phyloP scores from a whole-genome alignment of 805 yeast genomes.

The Zygosaccharomyces bisporus region DNA sequence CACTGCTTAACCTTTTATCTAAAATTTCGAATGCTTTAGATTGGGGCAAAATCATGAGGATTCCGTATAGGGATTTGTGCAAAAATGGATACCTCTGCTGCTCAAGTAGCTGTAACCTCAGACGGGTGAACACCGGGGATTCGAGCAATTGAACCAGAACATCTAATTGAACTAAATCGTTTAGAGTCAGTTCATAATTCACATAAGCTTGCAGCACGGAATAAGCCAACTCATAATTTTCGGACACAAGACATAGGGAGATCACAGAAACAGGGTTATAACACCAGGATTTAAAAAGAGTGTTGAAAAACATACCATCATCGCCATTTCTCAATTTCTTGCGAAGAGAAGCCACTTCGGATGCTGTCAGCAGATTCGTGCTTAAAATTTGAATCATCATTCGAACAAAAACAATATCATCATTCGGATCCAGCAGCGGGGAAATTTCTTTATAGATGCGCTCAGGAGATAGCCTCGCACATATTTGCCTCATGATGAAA shows the following conservation, averaged over 20 bases:
- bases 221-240: constrained; percentile 83
- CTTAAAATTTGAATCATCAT: constrained; percentile 83
- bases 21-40: constrained; percentile 83
- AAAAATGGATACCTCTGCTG: constrained; percentile 78
- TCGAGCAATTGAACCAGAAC: constrained; percentile 85
- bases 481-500: constrained; percentile 76
- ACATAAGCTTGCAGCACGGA: constrained; percentile 76
- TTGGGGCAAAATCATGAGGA: constrained; percentile 91
- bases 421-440: constrained; percentile 58
- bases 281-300: constrained; percentile 86
- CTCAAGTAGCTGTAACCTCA: constrained; percentile 83
- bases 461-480: constrained; percentile 77
- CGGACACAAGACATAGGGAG: constrained; percentile 78
- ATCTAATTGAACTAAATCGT: constrained; percentile 80
- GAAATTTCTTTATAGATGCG: constrained; percentile 79
- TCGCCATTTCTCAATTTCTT: constrained; percentile 63
- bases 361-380: constrained; percentile 80
- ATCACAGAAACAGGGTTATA: constrained; percentile 85
- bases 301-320: constrained; percentile 67
- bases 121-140: constrained; percentile 84
- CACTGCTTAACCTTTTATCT: constrained; percentile 61
- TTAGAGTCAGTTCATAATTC: constrained; percentile 69
- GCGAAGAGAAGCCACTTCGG: constrained; percentile 70
- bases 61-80: constrained; percentile 85
- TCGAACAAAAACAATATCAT: constrained; percentile 66